Conservation (phyloP, 768 basidiomycete genomes). For the Tulasnella sp. region DNA sequence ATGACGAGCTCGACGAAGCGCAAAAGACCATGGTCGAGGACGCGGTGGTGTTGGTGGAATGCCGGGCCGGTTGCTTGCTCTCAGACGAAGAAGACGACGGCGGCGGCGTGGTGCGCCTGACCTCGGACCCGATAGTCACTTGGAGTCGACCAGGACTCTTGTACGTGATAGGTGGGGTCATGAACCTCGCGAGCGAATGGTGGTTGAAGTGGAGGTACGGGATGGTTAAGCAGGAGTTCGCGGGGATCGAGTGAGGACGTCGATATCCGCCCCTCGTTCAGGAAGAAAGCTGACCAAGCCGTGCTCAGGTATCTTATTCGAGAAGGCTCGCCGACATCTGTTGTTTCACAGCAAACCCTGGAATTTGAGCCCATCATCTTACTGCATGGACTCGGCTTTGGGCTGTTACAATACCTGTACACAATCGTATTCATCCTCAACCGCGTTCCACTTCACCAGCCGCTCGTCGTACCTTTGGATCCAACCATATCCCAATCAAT, state of each 20-base stretch:
- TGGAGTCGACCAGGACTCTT: constrained; percentile 57
- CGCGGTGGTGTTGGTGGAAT: constrained; percentile 60
- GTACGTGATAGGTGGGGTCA: constrained; percentile 42
- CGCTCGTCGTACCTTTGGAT: constrained; percentile 72
- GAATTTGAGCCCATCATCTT: constrained; percentile 50
- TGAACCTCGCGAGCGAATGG: constrained; percentile 48
- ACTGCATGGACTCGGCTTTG: constrained; percentile 84
- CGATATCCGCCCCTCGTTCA: background rate
- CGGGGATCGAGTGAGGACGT: constrained; percentile 60
- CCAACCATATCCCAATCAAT: constrained; percentile 83
- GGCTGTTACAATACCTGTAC: constrained; percentile 65
- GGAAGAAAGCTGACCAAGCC: background rate
- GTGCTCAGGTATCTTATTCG: constrained; percentile 66
- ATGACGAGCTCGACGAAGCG: constrained; percentile 45
- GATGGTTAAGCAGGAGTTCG: constrained; percentile 46
- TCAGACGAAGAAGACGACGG: constrained; percentile 44
- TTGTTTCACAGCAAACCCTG: constrained; percentile 46
- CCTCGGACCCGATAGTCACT: constrained; percentile 71
- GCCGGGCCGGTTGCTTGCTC: constrained; percentile 62
- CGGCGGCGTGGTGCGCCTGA: constrained; percentile 59
- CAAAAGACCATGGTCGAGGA: constrained; percentile 54
- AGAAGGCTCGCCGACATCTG: constrained; percentile 60
- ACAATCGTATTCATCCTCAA: constrained; percentile 53
- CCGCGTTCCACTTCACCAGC: constrained; percentile 54
- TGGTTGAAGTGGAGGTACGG: constrained; percentile 44